Conservation (phyloP, 192 early-diverging fungal genomes). For the Backusella sp. region DNA sequence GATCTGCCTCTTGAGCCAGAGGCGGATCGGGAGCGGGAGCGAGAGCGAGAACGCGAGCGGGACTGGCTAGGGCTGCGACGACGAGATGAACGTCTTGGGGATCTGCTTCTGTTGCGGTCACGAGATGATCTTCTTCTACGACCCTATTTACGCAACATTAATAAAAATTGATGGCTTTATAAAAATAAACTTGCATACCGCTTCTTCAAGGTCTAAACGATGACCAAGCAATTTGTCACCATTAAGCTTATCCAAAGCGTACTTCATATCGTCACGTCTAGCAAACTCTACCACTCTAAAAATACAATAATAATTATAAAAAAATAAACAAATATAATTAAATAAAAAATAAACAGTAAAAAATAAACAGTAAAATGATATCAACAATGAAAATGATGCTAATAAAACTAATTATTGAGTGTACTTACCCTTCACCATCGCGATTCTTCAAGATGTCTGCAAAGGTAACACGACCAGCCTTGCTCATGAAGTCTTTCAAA, state of each 20-base stretch:
- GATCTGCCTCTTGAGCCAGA: slow-evolving; percentile 40
- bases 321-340: slow-evolving; percentile 2
- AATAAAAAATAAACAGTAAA: background rate
- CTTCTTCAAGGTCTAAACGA: slow-evolving; percentile 60
- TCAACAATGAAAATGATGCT: background rate
- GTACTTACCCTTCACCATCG: slow-evolving; percentile 75
- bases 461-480: slow-evolving; percentile 94
- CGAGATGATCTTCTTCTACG: slow-evolving; percentile 17
- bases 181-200: slow-evolving; percentile 41
- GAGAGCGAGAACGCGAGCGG: slow-evolving; percentile 24
- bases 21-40: slow-evolving; percentile 32
- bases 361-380: background rate
- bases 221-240: slow-evolving; percentile 69
- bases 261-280: slow-evolving; percentile 74
- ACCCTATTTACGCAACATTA: background rate
- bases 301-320: background rate
- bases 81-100: slow-evolving; percentile 47
- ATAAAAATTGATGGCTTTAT: background rate
- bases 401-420: background rate
- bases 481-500: slow-evolving; percentile 94
- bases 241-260: slow-evolving; percentile 83
- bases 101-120: slow-evolving; percentile 9
- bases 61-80: slow-evolving; percentile 39
- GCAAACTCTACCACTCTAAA: slow-evolving; percentile 89
- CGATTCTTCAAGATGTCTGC: slow-evolving; percentile 85